These are phyloP conservation scores for Diospyros kaki DNA, from an alignment of 148 eudicot species.

Conservation along the genomic window DNA sequence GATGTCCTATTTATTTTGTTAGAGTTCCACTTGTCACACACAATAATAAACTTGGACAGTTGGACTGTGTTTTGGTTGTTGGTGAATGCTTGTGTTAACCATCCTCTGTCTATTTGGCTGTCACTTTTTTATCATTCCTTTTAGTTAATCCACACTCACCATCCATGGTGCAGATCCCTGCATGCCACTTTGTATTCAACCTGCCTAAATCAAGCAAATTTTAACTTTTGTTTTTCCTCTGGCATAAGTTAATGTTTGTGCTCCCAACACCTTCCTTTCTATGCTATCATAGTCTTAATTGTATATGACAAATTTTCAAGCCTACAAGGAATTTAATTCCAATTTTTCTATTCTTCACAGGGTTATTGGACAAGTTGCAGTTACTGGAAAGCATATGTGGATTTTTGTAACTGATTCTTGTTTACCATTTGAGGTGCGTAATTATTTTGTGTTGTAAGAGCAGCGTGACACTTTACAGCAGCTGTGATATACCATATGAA, in stretches of 20 bases:
- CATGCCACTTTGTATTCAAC: neutral
- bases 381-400: conserved; percentile 85
- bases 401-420: conserved; percentile 38
- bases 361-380: conserved; percentile 77
- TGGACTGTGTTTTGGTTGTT: neutral
- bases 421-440: conserved; percentile 55
- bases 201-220: neutral
- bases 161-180: neutral
- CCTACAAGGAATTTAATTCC: neutral
- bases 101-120: too few species aligned
- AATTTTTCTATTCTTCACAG: conserved; percentile 29
- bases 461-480: neutral
- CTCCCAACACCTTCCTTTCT: neutral
- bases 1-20: neutral
- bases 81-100: neutral
- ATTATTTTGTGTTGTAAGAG: conserved; percentile 7
- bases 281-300: neutral
- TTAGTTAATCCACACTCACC: neutral
- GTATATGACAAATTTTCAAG: neutral
- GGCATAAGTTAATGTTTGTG: neutral
- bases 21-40: neutral
- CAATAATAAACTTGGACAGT: neutral
- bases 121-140: too few species aligned
- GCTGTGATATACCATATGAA: neutral
- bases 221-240: neutral